Percentiles rank a stretch among this genome's conserved stretches.
These are phyloP conservation scores for Chlorella sorokiniana DNA, from an alignment of 139 green algal species.

Conservation along the genomic window DNA sequence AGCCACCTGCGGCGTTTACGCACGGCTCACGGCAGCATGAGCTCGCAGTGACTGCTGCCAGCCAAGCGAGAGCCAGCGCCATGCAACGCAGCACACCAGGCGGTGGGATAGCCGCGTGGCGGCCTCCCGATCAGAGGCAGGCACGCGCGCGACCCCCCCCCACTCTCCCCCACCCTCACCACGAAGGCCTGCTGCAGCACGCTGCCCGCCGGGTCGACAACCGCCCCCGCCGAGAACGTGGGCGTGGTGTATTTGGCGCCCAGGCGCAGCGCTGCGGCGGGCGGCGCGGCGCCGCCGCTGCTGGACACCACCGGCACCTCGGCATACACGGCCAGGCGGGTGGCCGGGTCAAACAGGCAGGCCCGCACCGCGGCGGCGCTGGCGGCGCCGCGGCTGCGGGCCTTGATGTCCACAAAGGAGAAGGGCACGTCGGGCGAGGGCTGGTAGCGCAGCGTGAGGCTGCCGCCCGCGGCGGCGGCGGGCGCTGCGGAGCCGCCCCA, in stretches of 20 bases:
- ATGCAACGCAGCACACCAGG: not conserved
- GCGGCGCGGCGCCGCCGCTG: not conserved
- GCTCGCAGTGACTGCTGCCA: too few species aligned
- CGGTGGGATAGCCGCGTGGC: not conserved
- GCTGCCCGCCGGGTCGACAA: slow-evolving; percentile 35
- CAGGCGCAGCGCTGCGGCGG: slow-evolving; percentile 31
- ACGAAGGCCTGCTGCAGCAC: slow-evolving; percentile 42
- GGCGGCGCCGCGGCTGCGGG: slow-evolving; percentile 28
- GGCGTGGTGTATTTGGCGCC: slow-evolving; percentile 66
- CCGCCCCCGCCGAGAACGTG: slow-evolving; percentile 42
- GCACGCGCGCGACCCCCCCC: not conserved
- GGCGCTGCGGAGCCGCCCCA: not conserved
- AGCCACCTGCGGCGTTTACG: not conserved
- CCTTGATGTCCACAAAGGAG: slow-evolving; percentile 71
- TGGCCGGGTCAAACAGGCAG: slow-evolving; percentile 58
- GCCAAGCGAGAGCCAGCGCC: not conserved
- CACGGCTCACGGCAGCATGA: too few species aligned
- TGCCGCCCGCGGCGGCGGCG: slow-evolving; percentile 33
- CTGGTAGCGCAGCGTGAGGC: slow-evolving; percentile 64
- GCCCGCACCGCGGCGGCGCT: slow-evolving; percentile 46
- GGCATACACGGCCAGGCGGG: slow-evolving; percentile 53
- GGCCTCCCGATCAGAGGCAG: not conserved
- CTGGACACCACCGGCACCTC: slow-evolving; percentile 49
- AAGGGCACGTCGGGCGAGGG: slow-evolving; percentile 32
- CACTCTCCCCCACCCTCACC: slow-evolving; percentile 12